Conservation (phyloP, 2,329 filamentous ascomycete genomes). For the Fusarium brachygibbosum region DNA sequence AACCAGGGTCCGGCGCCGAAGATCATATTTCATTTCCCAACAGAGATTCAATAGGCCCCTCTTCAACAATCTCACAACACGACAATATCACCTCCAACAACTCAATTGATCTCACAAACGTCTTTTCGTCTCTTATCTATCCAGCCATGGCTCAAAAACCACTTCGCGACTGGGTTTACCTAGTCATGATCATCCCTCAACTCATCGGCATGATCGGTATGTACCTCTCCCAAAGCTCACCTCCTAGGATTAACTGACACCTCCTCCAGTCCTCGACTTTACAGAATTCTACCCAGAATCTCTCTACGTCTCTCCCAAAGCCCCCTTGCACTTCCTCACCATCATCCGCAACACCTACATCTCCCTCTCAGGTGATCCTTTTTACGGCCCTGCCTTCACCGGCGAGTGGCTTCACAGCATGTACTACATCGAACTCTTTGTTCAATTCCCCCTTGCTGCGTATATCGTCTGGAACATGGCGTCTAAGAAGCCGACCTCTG, state of each 20-base stretch:
- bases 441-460: conserved; percentile 64
- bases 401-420: conserved; percentile 66
- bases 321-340: conserved; percentile 64
- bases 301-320: conserved; percentile 58
- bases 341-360: conserved; percentile 63
- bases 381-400: conserved; percentile 58
- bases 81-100: neutral
- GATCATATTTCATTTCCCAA: conserved; percentile 32
- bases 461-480: conserved; percentile 62
- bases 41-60: neutral
- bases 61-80: neutral
- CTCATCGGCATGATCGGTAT: conserved; percentile 56
- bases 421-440: conserved; percentile 63
- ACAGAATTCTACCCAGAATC: conserved; percentile 65
- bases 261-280: conserved; percentile 65
- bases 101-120: neutral
- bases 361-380: conserved; percentile 65
- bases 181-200: conserved; percentile 53
- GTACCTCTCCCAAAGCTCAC: neutral
- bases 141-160: conserved; percentile 46
- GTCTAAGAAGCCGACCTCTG: conserved; percentile 53
- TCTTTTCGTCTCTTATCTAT: too few relatives aligned
- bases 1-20: conserved; percentile 27
- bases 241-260: conserved; percentile 18
- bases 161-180: conserved; percentile 54